Percentiles rank a stretch among this genome's conserved stretches.
Evolutionary conservation across 257 asterid species (phyloP).

Genomic region (Schizonepeta tenuifolia): DNA sequence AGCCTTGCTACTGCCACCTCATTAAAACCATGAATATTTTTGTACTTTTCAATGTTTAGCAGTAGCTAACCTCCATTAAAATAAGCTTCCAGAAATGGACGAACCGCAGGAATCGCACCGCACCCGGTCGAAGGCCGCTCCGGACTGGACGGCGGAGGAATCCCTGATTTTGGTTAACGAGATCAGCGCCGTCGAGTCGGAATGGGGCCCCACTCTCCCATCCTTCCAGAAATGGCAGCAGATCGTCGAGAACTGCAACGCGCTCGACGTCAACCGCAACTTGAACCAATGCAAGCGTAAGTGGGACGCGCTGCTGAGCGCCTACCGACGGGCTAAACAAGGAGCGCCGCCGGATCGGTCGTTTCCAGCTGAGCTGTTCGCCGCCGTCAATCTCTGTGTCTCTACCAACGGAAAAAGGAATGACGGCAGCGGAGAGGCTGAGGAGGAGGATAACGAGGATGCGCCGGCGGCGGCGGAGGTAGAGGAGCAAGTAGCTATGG

Average conservation of each 20-base stretch:
- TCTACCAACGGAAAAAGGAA: constrained; percentile 26
- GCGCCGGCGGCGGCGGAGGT: constrained; percentile 26
- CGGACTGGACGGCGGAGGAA: constrained; percentile 77
- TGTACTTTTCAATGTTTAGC: background rate
- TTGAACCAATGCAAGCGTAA: constrained; percentile 80
- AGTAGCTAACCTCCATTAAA: background rate
- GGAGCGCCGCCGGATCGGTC: constrained; percentile 36
- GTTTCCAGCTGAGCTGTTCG: constrained; percentile 56
- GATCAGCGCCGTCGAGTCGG: constrained; percentile 72
- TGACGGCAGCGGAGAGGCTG: constrained; percentile 30
- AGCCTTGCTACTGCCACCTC: background rate
- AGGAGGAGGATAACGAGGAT: constrained; percentile 30
- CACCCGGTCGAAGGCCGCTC: constrained; percentile 88
- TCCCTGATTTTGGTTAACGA: constrained; percentile 69
- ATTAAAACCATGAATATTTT: background rate
- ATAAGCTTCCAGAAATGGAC: constrained; percentile 42
- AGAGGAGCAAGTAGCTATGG: constrained; percentile 45
- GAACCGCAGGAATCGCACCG: constrained; percentile 57
- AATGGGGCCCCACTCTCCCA: constrained; percentile 71
- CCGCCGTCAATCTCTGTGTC: constrained; percentile 56
- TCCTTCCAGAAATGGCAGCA: constrained; percentile 98
- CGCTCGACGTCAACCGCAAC: constrained; percentile 65
- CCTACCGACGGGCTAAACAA: constrained; percentile 49
- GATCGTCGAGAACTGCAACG: constrained; percentile 79
- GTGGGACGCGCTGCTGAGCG: constrained; percentile 62